phyloP scores from a whole-genome alignment of 495 filamentous ascomycete species.

The Margaritispora aquatica region DNA sequence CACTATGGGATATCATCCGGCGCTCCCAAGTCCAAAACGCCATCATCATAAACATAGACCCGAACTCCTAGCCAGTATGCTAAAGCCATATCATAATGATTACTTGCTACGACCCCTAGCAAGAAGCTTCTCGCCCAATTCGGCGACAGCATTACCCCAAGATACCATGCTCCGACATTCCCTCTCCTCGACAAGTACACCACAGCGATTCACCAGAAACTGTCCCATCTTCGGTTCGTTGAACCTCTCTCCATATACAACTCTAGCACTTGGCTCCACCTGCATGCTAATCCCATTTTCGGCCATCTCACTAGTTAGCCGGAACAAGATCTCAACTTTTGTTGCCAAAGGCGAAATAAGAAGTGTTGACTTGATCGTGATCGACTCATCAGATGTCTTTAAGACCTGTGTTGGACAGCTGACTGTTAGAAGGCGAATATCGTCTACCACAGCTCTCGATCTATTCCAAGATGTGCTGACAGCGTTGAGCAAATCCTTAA shows the following conservation, averaged over 20 bases:
- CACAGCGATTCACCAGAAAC: conserved; percentile 46
- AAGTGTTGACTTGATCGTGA: conserved; percentile 46
- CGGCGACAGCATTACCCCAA: conserved; percentile 52
- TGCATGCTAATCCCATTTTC: conserved; percentile 32
- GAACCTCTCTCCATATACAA: conserved; percentile 64
- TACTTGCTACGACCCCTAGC: conserved; percentile 44
- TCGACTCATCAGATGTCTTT: conserved; percentile 49
- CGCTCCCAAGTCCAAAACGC: background rate
- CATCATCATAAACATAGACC: background rate
- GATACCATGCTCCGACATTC: conserved; percentile 27
- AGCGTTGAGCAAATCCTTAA: conserved; percentile 46
- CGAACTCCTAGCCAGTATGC: background rate
- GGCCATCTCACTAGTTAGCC: conserved; percentile 29
- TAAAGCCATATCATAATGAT: background rate
- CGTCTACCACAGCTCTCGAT: conserved; percentile 42
- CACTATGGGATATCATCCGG: background rate
- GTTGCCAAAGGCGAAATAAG: conserved; percentile 52
- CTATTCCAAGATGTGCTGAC: conserved; percentile 56
- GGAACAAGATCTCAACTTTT: conserved; percentile 50
- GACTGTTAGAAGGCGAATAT: conserved; percentile 47
- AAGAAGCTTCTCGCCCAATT: conserved; percentile 49
- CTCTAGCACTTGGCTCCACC: conserved; percentile 35
- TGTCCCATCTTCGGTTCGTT: conserved; percentile 57
- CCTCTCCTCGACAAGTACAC: conserved; percentile 28
- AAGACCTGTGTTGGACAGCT: conserved; percentile 45